phyloP scores from a whole-genome alignment of 2,329 filamentous ascomycete genomes.

The Helotiales sp. region DNA sequence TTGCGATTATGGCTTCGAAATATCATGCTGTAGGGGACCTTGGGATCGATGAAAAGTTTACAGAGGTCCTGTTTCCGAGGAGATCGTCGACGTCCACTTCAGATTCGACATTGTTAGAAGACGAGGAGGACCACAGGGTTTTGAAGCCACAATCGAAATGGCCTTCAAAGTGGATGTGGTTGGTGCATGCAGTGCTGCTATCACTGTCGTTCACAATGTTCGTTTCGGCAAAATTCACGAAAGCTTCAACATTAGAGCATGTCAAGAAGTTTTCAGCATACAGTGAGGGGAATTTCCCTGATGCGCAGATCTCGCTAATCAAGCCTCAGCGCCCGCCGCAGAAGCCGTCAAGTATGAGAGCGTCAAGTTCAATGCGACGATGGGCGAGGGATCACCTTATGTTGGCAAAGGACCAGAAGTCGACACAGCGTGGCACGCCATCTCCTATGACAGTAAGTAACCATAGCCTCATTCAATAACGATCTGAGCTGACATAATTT shows the following conservation, averaged over 20 bases:
- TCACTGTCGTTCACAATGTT: constrained; percentile 31
- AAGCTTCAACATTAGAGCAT: constrained; percentile 31
- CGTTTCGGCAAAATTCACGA: constrained; percentile 25
- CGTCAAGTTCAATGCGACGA: constrained; percentile 49
- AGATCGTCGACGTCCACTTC: constrained; percentile 25
- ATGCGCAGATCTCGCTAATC: background rate
- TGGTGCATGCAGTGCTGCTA: constrained; percentile 29
- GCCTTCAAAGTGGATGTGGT: constrained; percentile 30
- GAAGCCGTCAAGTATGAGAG: constrained; percentile 49
- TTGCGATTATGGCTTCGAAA: constrained; percentile 28
- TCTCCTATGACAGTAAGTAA: constrained; percentile 46
- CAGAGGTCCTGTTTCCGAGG: constrained; percentile 20
- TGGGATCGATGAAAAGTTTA: constrained; percentile 27
- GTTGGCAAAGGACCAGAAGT: constrained; percentile 57
- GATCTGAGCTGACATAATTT: constrained; percentile 1
- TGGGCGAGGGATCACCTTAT: constrained; percentile 45
- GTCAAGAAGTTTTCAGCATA: constrained; percentile 45
- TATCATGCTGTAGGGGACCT: constrained; percentile 27
- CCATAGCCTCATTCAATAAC: background rate
- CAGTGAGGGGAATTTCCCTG: constrained; percentile 38
- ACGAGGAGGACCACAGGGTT: constrained; percentile 23
- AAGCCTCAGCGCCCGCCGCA: constrained; percentile 45
- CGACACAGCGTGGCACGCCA: constrained; percentile 56
- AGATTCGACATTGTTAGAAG: constrained; percentile 28
- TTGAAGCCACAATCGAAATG: constrained; percentile 5